Conservation (phyloP, 208 protist genomes). For the Tritrichomonas foetus region DNA sequence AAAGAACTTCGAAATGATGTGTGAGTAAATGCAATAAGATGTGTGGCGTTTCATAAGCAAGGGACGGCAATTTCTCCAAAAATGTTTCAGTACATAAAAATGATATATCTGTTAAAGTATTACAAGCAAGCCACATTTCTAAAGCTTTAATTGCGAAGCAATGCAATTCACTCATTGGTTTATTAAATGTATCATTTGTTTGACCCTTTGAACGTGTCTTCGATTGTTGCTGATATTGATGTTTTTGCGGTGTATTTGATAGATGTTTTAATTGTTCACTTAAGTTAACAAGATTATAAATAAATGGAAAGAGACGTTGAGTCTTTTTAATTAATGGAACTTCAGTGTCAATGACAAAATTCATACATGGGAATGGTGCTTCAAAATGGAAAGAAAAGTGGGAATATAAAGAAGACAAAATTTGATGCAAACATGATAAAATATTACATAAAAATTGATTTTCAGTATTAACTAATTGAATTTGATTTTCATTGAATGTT, state of each 20-base stretch:
- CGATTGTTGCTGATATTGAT: no score
- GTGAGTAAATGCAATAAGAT: neutral
- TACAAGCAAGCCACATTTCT: neutral
- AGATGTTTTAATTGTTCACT: no score
- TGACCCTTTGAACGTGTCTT: no score
- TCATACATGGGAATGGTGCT: neutral
- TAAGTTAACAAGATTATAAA: neutral
- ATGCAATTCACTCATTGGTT: neutral
- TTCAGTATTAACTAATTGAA: neutral
- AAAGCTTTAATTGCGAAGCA: neutral
- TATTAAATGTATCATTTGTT: no score
- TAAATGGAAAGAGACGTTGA: neutral
- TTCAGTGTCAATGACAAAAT: neutral
- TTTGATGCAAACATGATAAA: neutral
- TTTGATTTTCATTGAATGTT: neutral
- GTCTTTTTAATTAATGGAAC: neutral
- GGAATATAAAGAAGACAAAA: neutral
- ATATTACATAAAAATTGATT: neutral
- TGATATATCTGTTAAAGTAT: neutral
- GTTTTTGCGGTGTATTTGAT: no score
- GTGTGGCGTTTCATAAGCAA: neutral
- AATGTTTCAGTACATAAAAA: neutral
- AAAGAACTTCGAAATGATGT: conserved; percentile 31
- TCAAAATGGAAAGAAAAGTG: neutral
- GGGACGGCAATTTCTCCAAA: neutral